A percentile compares a stretch with the other conserved stretches of the same genome.
These are phyloP conservation scores for Clathrospora elynae DNA, from an alignment of 2,329 filamentous ascomycete species.

Conservation along the genomic window DNA sequence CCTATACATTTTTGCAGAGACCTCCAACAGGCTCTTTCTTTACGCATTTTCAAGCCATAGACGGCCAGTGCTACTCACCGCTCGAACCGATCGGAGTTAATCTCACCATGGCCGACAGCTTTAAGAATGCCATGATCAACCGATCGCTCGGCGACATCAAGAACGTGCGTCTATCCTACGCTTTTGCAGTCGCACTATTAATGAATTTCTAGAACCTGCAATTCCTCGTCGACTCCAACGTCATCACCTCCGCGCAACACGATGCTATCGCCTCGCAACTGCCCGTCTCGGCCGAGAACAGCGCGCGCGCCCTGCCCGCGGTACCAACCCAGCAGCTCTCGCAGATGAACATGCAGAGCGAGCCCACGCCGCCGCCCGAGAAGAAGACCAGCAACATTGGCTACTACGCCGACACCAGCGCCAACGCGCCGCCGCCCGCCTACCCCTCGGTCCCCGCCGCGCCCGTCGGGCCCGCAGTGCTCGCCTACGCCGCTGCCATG, in stretches of 20 bases:
- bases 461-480: conserved; percentile 58
- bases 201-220: conserved; percentile 75
- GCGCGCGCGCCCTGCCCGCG: conserved; percentile 52
- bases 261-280: conserved; percentile 75
- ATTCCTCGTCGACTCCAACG: conserved; percentile 79
- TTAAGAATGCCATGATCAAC: conserved; percentile 69
- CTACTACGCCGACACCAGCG: conserved; percentile 49
- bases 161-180: conserved; percentile 63
- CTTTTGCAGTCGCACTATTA: background rate
- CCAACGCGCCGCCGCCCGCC: conserved; percentile 52
- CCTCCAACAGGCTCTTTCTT: background rate
- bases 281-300: conserved; percentile 71
- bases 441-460: conserved; percentile 55
- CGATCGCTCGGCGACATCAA: conserved; percentile 86
- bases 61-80: too few species aligned
- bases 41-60: conserved; percentile 1
- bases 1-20: background rate
- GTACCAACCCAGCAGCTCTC: conserved; percentile 43
- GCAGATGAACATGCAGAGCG: conserved; percentile 38
- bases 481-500: conserved; percentile 77
- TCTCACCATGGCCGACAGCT: conserved; percentile 50
- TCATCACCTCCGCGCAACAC: conserved; percentile 77
- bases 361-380: conserved; percentile 39
- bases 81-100: background rate
- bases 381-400: conserved; percentile 49